Conservation (phyloP, 225 moss, liverwort and hornwort genomes). For the Antitrichia curtipendula region DNA sequence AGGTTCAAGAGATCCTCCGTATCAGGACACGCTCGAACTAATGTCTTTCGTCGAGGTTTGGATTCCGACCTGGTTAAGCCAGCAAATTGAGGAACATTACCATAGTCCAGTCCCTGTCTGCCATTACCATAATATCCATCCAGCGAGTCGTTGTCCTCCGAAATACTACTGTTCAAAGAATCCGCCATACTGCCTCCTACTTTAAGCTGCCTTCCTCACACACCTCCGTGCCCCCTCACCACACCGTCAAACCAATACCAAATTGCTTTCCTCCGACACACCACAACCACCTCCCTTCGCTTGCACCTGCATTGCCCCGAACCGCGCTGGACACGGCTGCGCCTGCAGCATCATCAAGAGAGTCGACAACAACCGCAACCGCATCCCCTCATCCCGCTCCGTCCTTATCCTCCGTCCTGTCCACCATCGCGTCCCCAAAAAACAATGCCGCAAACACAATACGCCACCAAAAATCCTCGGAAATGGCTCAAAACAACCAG, state of each 20-base stretch:
- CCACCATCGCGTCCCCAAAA: constrained; percentile 8
- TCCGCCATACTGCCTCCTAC: constrained; percentile 33
- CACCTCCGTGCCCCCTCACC: background rate
- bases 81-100: constrained; percentile 34
- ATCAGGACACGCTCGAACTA: constrained; percentile 46
- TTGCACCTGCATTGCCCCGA: constrained; percentile 9
- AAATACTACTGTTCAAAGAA: constrained; percentile 51
- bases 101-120: constrained; percentile 36
- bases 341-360: constrained; percentile 20
- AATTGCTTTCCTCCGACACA: constrained; percentile 4
- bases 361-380: constrained; percentile 21
- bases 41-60: constrained; percentile 20
- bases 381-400: constrained; percentile 20
- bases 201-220: background rate
- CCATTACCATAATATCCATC: constrained; percentile 48
- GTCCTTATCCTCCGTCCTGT: constrained; percentile 18
- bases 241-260: constrained; percentile 5
- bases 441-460: background rate
- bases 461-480: background rate
- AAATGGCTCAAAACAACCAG: background rate
- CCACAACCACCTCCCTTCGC: background rate
- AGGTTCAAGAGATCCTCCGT: constrained; percentile 49
- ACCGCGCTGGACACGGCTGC: constrained; percentile 6
- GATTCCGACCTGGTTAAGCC: constrained; percentile 35
- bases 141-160: constrained; percentile 41